Evolutionary conservation across 1,284 basidiomycete species (phyloP).

Genomic region (Papiliotrema nemorosa): DNA sequence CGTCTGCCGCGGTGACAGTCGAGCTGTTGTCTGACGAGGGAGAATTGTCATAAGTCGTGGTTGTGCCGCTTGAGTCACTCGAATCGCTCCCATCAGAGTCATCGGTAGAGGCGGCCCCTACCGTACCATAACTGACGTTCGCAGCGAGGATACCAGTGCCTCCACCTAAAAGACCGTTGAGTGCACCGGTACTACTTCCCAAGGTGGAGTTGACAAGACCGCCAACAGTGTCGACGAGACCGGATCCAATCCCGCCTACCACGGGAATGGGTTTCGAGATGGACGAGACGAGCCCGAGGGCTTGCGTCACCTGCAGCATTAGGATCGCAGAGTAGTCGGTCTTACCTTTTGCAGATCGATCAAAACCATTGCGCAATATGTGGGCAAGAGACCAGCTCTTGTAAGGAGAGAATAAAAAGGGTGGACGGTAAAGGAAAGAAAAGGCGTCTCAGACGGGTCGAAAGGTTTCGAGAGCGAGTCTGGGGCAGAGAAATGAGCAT

Average conservation of each 20-base stretch:
- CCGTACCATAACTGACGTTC: not conserved
- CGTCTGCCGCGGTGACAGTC: slow-evolving; percentile 7
- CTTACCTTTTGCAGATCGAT: slow-evolving; percentile 28
- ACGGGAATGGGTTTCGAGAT: slow-evolving; percentile 27
- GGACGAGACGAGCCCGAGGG: slow-evolving; percentile 28
- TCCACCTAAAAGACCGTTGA: slow-evolving; percentile 16
- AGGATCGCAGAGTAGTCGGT: too few relatives aligned
- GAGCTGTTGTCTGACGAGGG: too few relatives aligned
- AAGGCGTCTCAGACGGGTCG: slow-evolving; percentile 2
- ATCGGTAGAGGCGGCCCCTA: not conserved
- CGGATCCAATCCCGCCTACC: slow-evolving; percentile 19
- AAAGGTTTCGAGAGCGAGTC: not conserved
- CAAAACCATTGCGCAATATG: slow-evolving; percentile 15
- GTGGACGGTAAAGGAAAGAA: not conserved
- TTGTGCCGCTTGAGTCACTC: too few relatives aligned
- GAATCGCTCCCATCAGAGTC: not conserved
- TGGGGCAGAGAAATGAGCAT: not conserved
- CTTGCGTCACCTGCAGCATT: too few relatives aligned
- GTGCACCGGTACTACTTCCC: slow-evolving; percentile 7
- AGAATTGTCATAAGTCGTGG: too few relatives aligned
- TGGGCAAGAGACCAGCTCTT: slow-evolving; percentile 3
- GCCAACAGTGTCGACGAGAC: slow-evolving; percentile 22
- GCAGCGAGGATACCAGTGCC: slow-evolving; percentile 13
- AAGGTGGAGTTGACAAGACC: slow-evolving; percentile 16
- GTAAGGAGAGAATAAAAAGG: not conserved